A percentile compares a stretch with the other conserved stretches of the same genome.
Evolutionary conservation across 2,329 filamentous ascomycete genomes (phyloP).

Genomic region (Dactylellina cionopaga): DNA sequence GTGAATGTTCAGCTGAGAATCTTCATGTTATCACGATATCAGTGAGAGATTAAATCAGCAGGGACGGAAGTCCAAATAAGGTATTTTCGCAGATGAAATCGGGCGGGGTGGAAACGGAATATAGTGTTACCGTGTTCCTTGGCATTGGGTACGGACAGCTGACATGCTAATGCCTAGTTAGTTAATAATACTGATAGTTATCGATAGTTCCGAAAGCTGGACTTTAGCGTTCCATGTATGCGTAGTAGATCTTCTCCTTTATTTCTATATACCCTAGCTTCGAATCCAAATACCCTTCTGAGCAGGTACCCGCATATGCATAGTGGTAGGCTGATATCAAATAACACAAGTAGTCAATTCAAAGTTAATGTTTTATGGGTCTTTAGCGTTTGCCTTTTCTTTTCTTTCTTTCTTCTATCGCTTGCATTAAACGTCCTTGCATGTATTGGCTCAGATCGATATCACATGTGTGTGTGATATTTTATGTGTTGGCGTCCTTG

Average conservation of each 20-base stretch:
- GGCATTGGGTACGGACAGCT: constrained; percentile 23
- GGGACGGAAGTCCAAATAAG: neutral
- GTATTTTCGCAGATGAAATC: neutral
- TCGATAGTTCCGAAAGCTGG: constrained; percentile 24
- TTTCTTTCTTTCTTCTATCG: constrained; percentile 1
- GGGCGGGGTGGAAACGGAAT: constrained; percentile 3
- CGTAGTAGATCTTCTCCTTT: constrained; percentile 18
- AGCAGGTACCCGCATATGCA: constrained; percentile 25
- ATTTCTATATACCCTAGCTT: constrained; percentile 8
- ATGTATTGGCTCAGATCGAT: neutral
- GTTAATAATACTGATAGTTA: constrained; percentile 18
- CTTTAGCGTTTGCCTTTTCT: neutral
- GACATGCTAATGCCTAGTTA: constrained; percentile 28
- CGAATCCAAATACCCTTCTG: too few species aligned
- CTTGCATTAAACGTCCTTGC: constrained; percentile 4
- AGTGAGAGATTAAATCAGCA: constrained; percentile 21
- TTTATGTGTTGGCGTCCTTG: constrained; percentile 27
- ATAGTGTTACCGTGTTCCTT: constrained; percentile 9
- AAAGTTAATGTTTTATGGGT: constrained; percentile 20
- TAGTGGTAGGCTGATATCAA: constrained; percentile 20
- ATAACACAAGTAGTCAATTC: constrained; percentile 26
- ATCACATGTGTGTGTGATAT: constrained; percentile 31
- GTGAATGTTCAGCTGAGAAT: constrained; percentile 13
- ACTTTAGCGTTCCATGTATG: constrained; percentile 27
- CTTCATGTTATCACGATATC: neutral